Percentiles rank a stretch among this genome's conserved stretches.
Conservation (phyloP, 371 early-diverging fungal species). For the Mucor mucedo region DNA sequence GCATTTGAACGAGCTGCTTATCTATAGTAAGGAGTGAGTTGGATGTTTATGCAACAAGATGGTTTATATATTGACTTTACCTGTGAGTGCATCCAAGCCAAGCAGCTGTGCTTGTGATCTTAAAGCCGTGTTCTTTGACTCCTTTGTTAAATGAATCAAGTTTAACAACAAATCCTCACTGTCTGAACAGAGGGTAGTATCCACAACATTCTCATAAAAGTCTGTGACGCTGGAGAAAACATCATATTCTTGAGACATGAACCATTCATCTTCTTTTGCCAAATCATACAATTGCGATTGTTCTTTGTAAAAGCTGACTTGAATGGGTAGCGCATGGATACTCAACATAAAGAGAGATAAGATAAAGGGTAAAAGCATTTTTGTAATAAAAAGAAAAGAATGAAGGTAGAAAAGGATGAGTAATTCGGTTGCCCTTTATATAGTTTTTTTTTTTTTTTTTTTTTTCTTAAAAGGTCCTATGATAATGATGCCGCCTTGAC, state of each 20-base stretch:
- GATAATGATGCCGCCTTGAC: neutral
- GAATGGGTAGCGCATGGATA: constrained; percentile 7
- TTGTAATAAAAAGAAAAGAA: neutral
- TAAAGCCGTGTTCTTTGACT: constrained; percentile 5
- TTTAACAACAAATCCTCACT: constrained; percentile 39
- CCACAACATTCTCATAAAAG: constrained; percentile 39
- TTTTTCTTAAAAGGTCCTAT: neutral
- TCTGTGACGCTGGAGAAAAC: constrained; percentile 9
- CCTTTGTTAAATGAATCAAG: constrained; percentile 30
- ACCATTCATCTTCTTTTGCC: neutral
- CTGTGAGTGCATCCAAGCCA: constrained; percentile 17
- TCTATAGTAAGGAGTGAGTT: constrained; percentile 14
- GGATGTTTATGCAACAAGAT: neutral
- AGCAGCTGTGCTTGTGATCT: constrained; percentile 17
- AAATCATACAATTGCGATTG: neutral
- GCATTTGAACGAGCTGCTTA: constrained; percentile 17
- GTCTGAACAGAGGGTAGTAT: constrained; percentile 36
- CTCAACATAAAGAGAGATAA: neutral
- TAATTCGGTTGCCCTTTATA: neutral
- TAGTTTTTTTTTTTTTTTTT: neutral
- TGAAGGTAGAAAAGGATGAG: neutral
- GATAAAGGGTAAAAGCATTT: neutral
- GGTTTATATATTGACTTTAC: constrained; percentile 13
- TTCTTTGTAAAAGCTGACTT: neutral
- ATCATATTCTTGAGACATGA: constrained; percentile 11